Evolutionary conservation across 495 filamentous ascomycete genomes (phyloP).

Genomic region (Alectoria sarmentosa): DNA sequence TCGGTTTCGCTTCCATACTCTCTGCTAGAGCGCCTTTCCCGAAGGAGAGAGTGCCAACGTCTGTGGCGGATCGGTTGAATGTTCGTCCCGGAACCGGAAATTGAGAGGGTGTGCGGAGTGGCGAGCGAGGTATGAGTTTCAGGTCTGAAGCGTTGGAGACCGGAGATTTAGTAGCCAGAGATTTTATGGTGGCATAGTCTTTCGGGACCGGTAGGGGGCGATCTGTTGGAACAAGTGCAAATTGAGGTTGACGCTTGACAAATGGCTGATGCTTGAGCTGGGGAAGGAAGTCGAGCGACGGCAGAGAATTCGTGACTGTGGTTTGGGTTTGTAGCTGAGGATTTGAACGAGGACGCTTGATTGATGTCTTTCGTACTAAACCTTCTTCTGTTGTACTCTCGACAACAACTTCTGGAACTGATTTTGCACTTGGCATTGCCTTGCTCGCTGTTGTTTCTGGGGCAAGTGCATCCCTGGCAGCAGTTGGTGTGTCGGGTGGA

Average conservation of each 20-base stretch:
- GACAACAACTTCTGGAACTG: constrained; percentile 19
- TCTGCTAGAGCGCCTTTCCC: constrained; percentile 14
- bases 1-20: constrained; percentile 37
- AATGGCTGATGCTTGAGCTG: constrained; percentile 29
- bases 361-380: constrained; percentile 23
- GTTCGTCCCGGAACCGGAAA: constrained; percentile 11
- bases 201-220: constrained; percentile 14
- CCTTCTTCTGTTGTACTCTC: constrained; percentile 21
- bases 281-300: constrained; percentile 26
- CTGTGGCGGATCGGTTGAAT: constrained; percentile 20
- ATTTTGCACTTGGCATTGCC: constrained; percentile 3
- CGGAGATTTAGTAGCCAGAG: constrained; percentile 15
- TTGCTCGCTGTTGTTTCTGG: not conserved
- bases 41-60: constrained; percentile 13
- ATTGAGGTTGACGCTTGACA: constrained; percentile 18
- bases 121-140: constrained; percentile 19
- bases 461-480: not conserved
- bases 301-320: constrained; percentile 18
- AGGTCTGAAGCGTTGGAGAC: constrained; percentile 19
- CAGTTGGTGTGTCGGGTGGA: not conserved
- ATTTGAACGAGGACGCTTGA: constrained; percentile 28
- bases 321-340: constrained; percentile 24
- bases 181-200: constrained; percentile 13
- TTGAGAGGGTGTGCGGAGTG: constrained; percentile 19
- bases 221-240: constrained; percentile 5